phyloP scores from a whole-genome alignment of 2,329 filamentous ascomycete species.

The Monilinia polystroma region DNA sequence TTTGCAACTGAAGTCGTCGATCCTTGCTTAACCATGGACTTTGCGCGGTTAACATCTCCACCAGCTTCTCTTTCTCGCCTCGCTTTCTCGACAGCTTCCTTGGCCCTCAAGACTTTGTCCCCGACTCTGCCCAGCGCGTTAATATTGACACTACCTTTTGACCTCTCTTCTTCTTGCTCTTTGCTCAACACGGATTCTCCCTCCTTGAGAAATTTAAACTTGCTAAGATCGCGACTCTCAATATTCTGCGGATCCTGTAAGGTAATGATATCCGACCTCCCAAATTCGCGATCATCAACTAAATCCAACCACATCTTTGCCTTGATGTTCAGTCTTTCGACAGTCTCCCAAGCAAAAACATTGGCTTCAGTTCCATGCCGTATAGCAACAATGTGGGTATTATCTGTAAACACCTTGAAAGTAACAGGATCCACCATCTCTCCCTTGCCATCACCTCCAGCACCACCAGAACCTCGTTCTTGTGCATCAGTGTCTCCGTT shows the following conservation, averaged over 20 bases:
- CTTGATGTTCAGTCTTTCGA: constrained; percentile 94
- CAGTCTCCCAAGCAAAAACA: constrained; percentile 93
- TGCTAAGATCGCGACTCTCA: constrained; percentile 75
- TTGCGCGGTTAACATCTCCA: constrained; percentile 55
- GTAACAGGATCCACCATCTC: constrained; percentile 96
- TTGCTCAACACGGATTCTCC: constrained; percentile 68
- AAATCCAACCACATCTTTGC: constrained; percentile 93
- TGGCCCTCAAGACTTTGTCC: constrained; percentile 84
- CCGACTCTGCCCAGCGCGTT: constrained; percentile 74
- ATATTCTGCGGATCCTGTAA: constrained; percentile 94
- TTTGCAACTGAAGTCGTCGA: constrained; percentile 40
- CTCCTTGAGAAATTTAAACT: constrained; percentile 86
- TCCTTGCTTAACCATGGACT: constrained; percentile 43
- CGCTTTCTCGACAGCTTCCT: constrained; percentile 89
- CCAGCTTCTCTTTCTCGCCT: constrained; percentile 68
- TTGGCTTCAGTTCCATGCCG: constrained; percentile 80
- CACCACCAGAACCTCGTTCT: constrained; percentile 48
- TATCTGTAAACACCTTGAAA: constrained; percentile 96
- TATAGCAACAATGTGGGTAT: constrained; percentile 92
- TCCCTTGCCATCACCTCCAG: constrained; percentile 59
- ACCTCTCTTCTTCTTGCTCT: constrained; percentile 67
- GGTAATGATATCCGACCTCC: constrained; percentile 89
- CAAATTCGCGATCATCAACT: constrained; percentile 82
- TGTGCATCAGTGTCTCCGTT: constrained; percentile 69
- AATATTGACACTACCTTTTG: constrained; percentile 71